These are phyloP conservation scores for Diaporthe vaccinii DNA, from an alignment of 2,329 filamentous ascomycete species.

Conservation along the genomic window DNA sequence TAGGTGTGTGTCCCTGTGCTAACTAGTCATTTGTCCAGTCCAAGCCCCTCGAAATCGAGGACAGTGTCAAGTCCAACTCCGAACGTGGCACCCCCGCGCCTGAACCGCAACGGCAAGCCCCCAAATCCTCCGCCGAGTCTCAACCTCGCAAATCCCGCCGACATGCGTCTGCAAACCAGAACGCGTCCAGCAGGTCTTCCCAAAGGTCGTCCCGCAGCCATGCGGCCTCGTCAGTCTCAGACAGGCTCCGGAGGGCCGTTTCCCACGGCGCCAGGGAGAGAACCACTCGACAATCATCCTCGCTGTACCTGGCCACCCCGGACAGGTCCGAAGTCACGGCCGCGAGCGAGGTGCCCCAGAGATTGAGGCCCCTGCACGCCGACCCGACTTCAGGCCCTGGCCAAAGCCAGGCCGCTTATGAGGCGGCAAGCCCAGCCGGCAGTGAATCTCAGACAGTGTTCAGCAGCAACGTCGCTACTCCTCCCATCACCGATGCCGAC, in stretches of 20 bases:
- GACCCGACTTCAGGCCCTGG: conserved; percentile 60
- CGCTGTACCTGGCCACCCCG: conserved; percentile 65
- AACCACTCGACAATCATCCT: conserved; percentile 47
- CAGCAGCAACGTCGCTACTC: conserved; percentile 76
- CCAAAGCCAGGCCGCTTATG: conserved; percentile 57
- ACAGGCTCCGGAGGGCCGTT: conserved; percentile 56
- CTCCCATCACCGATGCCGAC: conserved; percentile 81
- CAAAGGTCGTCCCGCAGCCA: conserved; percentile 49
- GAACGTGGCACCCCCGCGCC: conserved; percentile 50
- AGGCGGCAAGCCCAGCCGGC: conserved; percentile 64
- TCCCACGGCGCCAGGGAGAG: conserved; percentile 49
- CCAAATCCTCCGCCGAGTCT: conserved; percentile 46
- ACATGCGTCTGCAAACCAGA: conserved; percentile 52
- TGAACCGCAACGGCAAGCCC: conserved; percentile 46
- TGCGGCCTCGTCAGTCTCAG: conserved; percentile 50
- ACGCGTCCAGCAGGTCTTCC: conserved; percentile 49
- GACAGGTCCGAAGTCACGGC: conserved; percentile 64
- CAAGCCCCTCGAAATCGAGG: conserved; percentile 40
- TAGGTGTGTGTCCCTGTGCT: conserved; percentile 1
- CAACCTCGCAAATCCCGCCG: conserved; percentile 51
- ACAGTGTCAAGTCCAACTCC: conserved; percentile 48
- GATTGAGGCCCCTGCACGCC: conserved; percentile 56
- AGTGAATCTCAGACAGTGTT: conserved; percentile 73
- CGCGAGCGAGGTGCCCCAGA: conserved; percentile 52
- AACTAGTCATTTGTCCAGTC: conserved; percentile 10